Evolutionary conservation across 2,329 filamentous ascomycete species (phyloP).

Genomic region (Penicillium sp.): DNA sequence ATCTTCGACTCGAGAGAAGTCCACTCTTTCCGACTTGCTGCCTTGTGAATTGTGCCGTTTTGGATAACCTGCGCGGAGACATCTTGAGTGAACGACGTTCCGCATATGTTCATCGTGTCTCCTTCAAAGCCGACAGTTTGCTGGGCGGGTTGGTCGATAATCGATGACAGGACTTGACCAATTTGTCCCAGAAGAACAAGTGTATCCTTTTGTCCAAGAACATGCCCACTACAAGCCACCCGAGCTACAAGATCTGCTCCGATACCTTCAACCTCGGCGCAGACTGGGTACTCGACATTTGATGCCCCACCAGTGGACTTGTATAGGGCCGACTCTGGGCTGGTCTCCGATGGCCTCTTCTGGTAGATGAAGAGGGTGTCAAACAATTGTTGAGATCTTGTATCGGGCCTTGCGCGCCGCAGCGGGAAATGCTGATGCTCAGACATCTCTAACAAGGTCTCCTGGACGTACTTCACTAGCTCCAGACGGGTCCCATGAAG

Average conservation of each 20-base stretch:
- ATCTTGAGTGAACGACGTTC: constrained; percentile 42
- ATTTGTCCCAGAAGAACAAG: constrained; percentile 57
- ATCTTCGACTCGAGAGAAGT: constrained; percentile 41
- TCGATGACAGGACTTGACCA: constrained; percentile 56
- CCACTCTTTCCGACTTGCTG: constrained; percentile 20
- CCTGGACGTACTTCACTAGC: constrained; percentile 72
- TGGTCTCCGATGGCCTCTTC: constrained; percentile 45
- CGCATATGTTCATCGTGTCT: constrained; percentile 62
- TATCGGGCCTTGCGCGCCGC: constrained; percentile 61
- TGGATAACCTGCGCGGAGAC: constrained; percentile 1
- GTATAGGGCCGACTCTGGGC: constrained; percentile 48
- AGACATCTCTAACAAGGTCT: constrained; percentile 63
- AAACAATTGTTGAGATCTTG: constrained; percentile 52
- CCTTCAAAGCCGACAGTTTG: constrained; percentile 56
- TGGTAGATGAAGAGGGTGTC: constrained; percentile 68
- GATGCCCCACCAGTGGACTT: constrained; percentile 63
- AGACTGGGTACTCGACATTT: constrained; percentile 76
- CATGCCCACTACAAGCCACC: constrained; percentile 63
- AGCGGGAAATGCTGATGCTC: constrained; percentile 76
- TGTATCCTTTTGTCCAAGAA: constrained; percentile 50
- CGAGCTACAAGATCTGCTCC: constrained; percentile 64
- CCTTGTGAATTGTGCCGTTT: background rate
- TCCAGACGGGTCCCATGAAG: constrained; percentile 65
- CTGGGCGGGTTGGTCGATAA: constrained; percentile 52
- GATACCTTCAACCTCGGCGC: constrained; percentile 72